Base-by-base conservation (phyloP, 1,284 basidiomycete species). In the Hemileia vastatrix region DNA sequence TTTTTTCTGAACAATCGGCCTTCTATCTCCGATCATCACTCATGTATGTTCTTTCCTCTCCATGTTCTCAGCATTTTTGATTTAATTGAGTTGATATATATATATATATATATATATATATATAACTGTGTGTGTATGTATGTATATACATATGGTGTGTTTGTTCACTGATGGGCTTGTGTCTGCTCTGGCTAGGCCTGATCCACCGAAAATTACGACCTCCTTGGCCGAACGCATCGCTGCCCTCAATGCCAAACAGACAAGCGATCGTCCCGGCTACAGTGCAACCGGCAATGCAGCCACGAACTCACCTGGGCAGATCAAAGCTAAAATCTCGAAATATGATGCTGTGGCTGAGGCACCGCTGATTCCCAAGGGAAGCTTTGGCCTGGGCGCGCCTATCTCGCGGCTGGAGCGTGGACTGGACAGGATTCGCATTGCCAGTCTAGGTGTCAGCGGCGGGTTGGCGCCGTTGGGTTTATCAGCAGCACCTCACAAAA, bases 261-360 rank as follows among this genome's bases (percentile, higher is more conserved):
- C 55, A 3, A 24, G 23, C n/a, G n/a, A n/a, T n/a, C n/a, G n/a
- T n/a, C n/a, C n/a, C n/a, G n/a, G n/a, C n/a, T n/a, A n/a, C n/a
- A n/a, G n/a, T n/a, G n/a, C n/a, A n/a, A n/a, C n/a, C n/a, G n/a
- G n/a, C n/a, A 43, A 50, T 36, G 36, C 48, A 44, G n/a, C 18
- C 50, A 6, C 18, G 18, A n/a, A 27, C 53, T 13, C 48, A 58
- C 9, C 27, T 32, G 56, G 56, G 11, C 49, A 59, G 44, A 59
- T 59, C 50, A 59, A 59, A 51, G 51, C 57, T 2, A 59, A 59
- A 50, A 59, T 59, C n/a, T 59, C 57, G 6, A 59, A 59, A 50
- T 59, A 59, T 15, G 57, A 59, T 40, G 57, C 48, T 13, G 45
- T 36, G 3, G 50, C 49, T 40, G 57, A 59, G 31, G 50, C 36